Percentiles rank a stretch among this genome's conserved stretches.
Evolutionary conservation across 106 monocot species (phyloP).

Genomic region (Amphibolis antarctica): DNA sequence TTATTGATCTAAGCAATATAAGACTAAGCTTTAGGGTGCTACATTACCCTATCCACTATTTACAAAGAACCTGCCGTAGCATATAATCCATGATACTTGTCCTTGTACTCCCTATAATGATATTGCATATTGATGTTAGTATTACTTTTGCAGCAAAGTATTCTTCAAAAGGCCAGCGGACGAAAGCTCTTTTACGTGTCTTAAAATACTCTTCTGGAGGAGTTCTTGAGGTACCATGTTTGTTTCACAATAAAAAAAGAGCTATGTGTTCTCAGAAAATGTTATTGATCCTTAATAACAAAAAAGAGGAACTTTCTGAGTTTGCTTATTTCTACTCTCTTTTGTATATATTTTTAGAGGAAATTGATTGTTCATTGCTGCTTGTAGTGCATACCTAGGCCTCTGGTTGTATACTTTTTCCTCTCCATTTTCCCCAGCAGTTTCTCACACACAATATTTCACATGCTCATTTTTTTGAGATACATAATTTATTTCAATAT

Average conservation of each 20-base stretch:
- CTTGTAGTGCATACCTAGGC: too few relatives aligned
- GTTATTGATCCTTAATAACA: not conserved
- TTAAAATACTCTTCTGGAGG: conserved; percentile 85
- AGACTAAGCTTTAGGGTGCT: too few relatives aligned
- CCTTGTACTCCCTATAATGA: too few relatives aligned
- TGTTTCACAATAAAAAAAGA: not conserved
- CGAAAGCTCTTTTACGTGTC: conserved; percentile 77
- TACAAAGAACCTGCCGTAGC: too few relatives aligned
- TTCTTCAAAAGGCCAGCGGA: conserved; percentile 45
- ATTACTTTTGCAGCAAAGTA: conserved; percentile 45
- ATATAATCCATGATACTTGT: too few relatives aligned
- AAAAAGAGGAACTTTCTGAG: too few relatives aligned
- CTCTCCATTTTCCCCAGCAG: not conserved
- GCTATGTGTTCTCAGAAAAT: not conserved
- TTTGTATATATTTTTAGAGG: not conserved
- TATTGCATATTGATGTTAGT: too few relatives aligned
- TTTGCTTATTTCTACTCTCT: not conserved
- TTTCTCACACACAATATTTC: not conserved
- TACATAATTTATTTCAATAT: not conserved
- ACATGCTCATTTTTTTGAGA: too few relatives aligned
- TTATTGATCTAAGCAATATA: too few relatives aligned
- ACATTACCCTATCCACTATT: too few relatives aligned
- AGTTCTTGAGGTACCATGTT: conserved; percentile 59
- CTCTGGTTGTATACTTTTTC: too few relatives aligned
- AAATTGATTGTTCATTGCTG: too few relatives aligned